Evolutionary conservation across 495 filamentous ascomycete genomes (phyloP), one percentile per base, ranked within the genome.

Genomic region (Tuber calosporum): DNA sequence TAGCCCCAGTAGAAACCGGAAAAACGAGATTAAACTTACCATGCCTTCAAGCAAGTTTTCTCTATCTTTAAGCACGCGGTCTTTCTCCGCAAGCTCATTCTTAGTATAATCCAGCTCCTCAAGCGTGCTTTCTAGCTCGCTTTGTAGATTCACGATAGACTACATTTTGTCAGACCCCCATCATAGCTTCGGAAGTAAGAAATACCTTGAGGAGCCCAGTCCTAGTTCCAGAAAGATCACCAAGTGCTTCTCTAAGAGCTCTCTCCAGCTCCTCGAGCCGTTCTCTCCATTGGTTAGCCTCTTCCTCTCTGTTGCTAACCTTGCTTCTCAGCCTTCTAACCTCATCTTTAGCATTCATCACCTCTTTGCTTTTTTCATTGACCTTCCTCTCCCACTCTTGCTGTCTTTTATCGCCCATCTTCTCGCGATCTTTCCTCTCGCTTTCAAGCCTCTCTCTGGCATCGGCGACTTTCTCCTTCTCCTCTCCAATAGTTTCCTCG

Each of bases 221-320:
- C 77, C 91, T 87, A n/a, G 93, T 95, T 68, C 93, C 94, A 72
- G 91, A 92, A 72, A 93, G 85, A 83, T 96, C 93, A 70, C 90
- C 89, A 68, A 98, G 85, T 2, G 91, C 91, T 79, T 93, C 91
- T 67, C 93, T 89, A 68, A 99, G 85, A 79, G 92, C 92, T 78
- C 88, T 91, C 84, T 98, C 96, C 17, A 98, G 86, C 76, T 97
- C 93, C 79, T 91, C 88, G 20, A 97, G 87, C 62, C 92, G 88
- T 82, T 97, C 91, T 80, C 93, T 93, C 90, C 90, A 97, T 70
- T 92, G 90, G 17, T 89, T 89, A 6, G 92, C 92, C 80, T 98
- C 95, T 68, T 94, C 89, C 82, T 98, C 94, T 36, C 91, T 89
- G 34, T 88, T 87, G 7, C 90, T 90, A n/a, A 99, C 84, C 75